Base-by-base conservation (phyloP, 306 rosid genomes). In the Vachellia collinsii region DNA sequence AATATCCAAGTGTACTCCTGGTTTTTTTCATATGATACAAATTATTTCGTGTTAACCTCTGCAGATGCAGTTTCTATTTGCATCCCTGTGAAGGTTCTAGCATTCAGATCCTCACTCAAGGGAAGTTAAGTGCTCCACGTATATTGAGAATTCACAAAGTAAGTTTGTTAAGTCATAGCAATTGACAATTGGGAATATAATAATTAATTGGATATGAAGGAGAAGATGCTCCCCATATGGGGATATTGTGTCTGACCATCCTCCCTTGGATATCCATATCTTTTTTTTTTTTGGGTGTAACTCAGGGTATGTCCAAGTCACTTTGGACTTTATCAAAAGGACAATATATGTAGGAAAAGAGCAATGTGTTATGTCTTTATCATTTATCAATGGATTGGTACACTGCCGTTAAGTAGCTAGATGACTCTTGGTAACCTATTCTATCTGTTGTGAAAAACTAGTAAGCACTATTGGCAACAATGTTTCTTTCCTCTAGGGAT, bases 51-150 rank as follows among this genome's bases (percentile, higher is more conserved):
- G 43, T 76, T 76, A 51, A 53, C 48, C 25, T 72, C 76, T 70
- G 76, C 94, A 95, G 99, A 79, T 95, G 98, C 87, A 95, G 99
- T 83, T 95, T 95, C 89, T 95, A 88, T 86, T 91, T 95, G 83
- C 99, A 93, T 76, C 91, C 99, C 72, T 93, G 90, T 51, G 99
- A 95, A 89, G 99, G 97, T 80, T 91, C 99, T 71, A 75, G 93
- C 37, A 82, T 87, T 76, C 99, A 91, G 90, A 90, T 92, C 83
- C 89, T 95, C 80, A 92, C 99, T 12, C 99, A 95, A 88, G 99
- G 99, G 77, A 95, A 95, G 85, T 85, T 95, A 67, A 95, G 99
- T 77, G 99, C 98, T 71, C 99, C 99, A 56, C 97, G 99, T 64
- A 95, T 95, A 77, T 87, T 95, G 87, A 89, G 99, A 89, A 88